Percentiles rank a stretch among this genome's conserved stretches.
These are phyloP conservation scores for Paulownia fortunei DNA, from an alignment of 257 asterid genomes.

Conservation along the genomic window DNA sequence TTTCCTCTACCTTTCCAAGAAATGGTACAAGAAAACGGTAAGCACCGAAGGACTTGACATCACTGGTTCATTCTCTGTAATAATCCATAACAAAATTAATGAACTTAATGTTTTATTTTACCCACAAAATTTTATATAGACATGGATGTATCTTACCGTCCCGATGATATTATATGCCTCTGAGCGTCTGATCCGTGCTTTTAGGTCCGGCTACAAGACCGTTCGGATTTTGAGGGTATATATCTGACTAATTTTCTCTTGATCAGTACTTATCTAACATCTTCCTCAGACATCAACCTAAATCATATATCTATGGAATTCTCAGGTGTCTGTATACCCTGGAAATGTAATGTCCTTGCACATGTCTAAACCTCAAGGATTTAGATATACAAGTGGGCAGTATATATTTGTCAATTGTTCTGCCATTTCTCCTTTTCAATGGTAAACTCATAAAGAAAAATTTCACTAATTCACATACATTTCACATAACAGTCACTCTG, in stretches of 20 bases:
- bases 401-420: neutral
- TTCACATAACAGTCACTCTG: neutral
- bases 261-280: neutral
- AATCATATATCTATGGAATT: neutral
- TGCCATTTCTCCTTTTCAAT: neutral
- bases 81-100: neutral
- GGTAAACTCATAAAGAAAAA: neutral
- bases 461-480: neutral
- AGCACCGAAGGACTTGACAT: neutral
- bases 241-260: neutral
- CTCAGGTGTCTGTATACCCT: neutral
- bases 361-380: neutral
- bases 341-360: neutral
- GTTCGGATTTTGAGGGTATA: neutral
- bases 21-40: slow-evolving; percentile 2
- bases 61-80: neutral
- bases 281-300: neutral
- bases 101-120: neutral
- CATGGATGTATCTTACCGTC: neutral
- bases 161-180: neutral
- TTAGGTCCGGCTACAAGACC: neutral
- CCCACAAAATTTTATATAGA: neutral
- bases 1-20: neutral
- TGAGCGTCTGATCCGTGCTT: neutral
- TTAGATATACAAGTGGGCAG: neutral